These are phyloP conservation scores for Kalanchoe fedtschenkoi DNA, from an alignment of 164 flowering plant genomes.

Conservation along the genomic window DNA sequence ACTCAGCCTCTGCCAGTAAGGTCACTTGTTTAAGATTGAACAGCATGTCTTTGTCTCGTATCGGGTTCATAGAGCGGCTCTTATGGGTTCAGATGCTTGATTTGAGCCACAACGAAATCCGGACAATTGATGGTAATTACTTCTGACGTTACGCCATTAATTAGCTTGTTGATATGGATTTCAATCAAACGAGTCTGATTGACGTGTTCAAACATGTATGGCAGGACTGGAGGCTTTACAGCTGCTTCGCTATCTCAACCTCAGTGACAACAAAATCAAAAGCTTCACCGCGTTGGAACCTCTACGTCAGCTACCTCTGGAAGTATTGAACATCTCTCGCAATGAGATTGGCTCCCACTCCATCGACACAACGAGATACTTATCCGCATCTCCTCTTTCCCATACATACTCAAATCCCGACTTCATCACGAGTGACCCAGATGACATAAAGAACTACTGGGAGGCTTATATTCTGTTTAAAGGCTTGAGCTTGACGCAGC, in stretches of 20 bases:
- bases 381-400: constrained; percentile 64
- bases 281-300: constrained; percentile 75
- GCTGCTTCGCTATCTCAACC: constrained; percentile 54
- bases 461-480: constrained; percentile 49
- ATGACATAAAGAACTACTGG: constrained; percentile 28
- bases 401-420: constrained; percentile 30
- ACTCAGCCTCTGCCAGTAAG: constrained; percentile 10
- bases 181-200: not conserved
- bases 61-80: constrained; percentile 55
- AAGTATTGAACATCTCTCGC: constrained; percentile 57
- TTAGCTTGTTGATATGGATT: not conserved
- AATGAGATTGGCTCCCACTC: constrained; percentile 78
- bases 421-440: constrained; percentile 12
- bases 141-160: not conserved
- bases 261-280: constrained; percentile 55
- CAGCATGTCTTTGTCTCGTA: constrained; percentile 53
- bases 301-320: constrained; percentile 39
- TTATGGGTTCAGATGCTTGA: constrained; percentile 89
- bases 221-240: constrained; percentile 87
- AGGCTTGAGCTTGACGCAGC: constrained; percentile 45
- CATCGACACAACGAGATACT: constrained; percentile 63
- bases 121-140: constrained; percentile 63
- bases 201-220: not conserved
- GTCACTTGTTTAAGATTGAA: constrained; percentile 43
- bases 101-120: constrained; percentile 76